Conservation (phyloP, 176 grass and related monocot genomes). For the Typha latifolia region DNA sequence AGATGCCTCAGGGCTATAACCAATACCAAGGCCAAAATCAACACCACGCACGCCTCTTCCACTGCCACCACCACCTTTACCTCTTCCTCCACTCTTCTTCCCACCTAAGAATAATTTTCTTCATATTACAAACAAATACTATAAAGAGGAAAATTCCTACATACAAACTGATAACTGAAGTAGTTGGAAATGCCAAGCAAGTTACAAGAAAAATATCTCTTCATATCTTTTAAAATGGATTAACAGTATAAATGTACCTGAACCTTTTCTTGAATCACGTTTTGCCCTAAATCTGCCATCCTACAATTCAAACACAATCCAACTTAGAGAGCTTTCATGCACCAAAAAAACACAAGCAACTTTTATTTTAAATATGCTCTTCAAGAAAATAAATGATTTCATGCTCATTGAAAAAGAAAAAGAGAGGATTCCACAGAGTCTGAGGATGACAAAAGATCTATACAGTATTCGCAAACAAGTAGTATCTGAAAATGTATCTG, state of each 20-base stretch:
- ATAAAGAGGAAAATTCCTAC: background rate
- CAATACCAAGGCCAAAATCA: conserved; percentile 93
- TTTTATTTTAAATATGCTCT: background rate
- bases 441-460: too few species aligned
- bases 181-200: background rate
- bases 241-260: conserved; percentile 6
- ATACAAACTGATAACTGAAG: background rate
- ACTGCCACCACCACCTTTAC: conserved; percentile 30
- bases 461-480: too few species aligned
- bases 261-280: conserved; percentile 89
- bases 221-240: background rate
- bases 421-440: too few species aligned
- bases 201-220: background rate
- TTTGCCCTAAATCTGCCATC: conserved; percentile 87
- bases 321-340: conserved; percentile 1
- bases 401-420: background rate
- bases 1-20: conserved; percentile 56
- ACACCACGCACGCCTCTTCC: conserved; percentile 89
- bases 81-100: conserved; percentile 77
- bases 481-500: too few species aligned
- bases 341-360: background rate
- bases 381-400: background rate
- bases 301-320: conserved; percentile 38
- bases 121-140: conserved; percentile 9
- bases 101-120: conserved; percentile 45